Base-by-base conservation (phyloP, 2,329 filamentous ascomycete genomes). In the Dactylonectria macrodidyma region DNA sequence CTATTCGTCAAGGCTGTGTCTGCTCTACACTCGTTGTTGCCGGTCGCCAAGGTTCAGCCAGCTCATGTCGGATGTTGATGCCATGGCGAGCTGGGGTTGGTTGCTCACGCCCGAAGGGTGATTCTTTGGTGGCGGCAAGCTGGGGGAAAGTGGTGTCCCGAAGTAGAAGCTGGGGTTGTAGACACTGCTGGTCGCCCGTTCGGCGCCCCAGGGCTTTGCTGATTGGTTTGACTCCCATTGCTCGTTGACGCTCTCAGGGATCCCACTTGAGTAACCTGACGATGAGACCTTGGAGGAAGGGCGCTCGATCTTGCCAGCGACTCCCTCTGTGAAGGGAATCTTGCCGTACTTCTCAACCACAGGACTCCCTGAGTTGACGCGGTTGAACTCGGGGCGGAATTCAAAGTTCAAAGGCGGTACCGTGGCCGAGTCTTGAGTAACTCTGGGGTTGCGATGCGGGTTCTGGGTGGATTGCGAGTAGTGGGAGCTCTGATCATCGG, bases 21-120 rank as follows among this genome's bases (percentile, higher is more conserved):
- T 62, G 61, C 59, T 68, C 70, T 67, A 79, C 59, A 73, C 67
- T 67, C 75, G 77, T 48, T 75, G 70, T 48, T 75, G 70, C 44
- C 79, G 77, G 44, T 87, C 87, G 54, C 90, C 90, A 19, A 95
- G 84, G 76, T 95, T 94, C 70, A 95, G 81, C 93, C 93, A 95
- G 81, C 91, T 93, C 91, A 95, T 93, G 78, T 95, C 93, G 58
- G 86, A 85, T 7, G 83, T 83, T 30, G 84, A 78, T 55, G 87
- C 84, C 80, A 82, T 85, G 24, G 82, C 79, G 34, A 88, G 81
- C 73, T 87, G 87, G 19, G 86, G 85, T 71, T 87, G 85, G 59
- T 79, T 81, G 76, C 83, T 87, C 65, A 85, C 77, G 50, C 80
- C 81, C 7, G 77, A 75, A 46, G 78, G 74, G 19, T 78, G 73